Conservation (phyloP, 2,329 filamentous ascomycete genomes). For the Botrytis fragariae region DNA sequence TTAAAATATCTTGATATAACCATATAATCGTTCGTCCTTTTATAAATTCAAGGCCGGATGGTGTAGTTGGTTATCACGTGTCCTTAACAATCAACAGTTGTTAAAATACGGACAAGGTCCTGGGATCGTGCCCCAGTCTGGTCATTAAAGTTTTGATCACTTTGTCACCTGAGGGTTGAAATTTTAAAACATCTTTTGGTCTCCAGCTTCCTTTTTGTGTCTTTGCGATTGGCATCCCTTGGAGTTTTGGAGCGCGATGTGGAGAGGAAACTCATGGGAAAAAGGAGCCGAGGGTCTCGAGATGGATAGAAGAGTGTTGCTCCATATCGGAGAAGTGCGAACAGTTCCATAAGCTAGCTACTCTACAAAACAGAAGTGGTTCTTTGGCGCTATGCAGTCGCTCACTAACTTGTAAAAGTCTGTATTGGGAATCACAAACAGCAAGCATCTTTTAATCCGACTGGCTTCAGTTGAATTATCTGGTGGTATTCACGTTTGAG, state of each 20-base stretch:
- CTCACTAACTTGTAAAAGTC: neutral
- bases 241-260: neutral
- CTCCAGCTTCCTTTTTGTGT: neutral
- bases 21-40: accelerated
- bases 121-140: slow-evolving; percentile 9
- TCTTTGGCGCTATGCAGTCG: neutral
- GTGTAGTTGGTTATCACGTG: slow-evolving; percentile 8
- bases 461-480: neutral
- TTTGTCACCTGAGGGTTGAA: neutral
- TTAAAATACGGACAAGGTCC: slow-evolving; percentile 4
- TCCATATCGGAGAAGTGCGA: neutral
- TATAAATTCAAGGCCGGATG: neutral
- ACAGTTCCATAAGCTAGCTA: neutral
- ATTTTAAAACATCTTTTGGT: neutral
- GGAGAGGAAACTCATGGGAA: neutral
- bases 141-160: neutral
- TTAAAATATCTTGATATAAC: neutral
- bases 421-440: neutral
- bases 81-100: neutral
- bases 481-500: neutral
- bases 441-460: neutral
- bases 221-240: neutral
- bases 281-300: neutral
- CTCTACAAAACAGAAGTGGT: neutral
- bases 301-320: neutral